These are phyloP conservation scores for Incumbomyces lentus DNA, from an alignment of 2,329 filamentous ascomycete genomes.

Conservation along the genomic window DNA sequence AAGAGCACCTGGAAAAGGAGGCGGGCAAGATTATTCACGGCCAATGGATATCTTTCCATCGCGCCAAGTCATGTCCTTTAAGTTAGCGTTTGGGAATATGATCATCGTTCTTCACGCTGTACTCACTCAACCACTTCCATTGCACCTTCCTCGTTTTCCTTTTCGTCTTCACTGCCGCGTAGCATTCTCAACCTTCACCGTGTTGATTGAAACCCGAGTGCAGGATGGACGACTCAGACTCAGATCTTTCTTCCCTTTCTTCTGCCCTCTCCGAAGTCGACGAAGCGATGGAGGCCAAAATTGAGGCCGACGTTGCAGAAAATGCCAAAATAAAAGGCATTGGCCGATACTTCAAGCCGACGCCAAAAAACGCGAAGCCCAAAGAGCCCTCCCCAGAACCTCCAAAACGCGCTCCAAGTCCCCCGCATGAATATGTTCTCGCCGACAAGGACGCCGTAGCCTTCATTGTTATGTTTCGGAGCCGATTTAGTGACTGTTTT, in stretches of 20 bases:
- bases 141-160: not conserved
- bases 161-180: constrained; percentile 1
- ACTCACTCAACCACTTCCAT: not conserved
- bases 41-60: not conserved
- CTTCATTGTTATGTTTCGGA: constrained; percentile 98
- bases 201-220: not conserved
- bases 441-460: constrained; percentile 88
- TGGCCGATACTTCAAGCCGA: constrained; percentile 38
- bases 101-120: constrained; percentile 2
- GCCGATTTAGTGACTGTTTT: constrained; percentile 82
- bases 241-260: constrained; percentile 48
- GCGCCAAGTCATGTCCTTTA: constrained; percentile 7
- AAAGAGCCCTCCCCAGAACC: constrained; percentile 51
- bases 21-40: not conserved
- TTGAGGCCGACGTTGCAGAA: constrained; percentile 12
- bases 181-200: not conserved
- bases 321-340: constrained; percentile 32
- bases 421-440: constrained; percentile 78
- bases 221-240: constrained; percentile 33
- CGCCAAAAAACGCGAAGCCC: constrained; percentile 27
- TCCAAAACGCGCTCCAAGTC: constrained; percentile 74
- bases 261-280: constrained; percentile 51
- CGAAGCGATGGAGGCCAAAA: constrained; percentile 35
- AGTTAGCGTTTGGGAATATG: constrained; percentile 4
- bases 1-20: not conserved